Evolutionary conservation across 2,329 filamentous ascomycete genomes (phyloP).

Genomic region (Exserohilum turcica): DNA sequence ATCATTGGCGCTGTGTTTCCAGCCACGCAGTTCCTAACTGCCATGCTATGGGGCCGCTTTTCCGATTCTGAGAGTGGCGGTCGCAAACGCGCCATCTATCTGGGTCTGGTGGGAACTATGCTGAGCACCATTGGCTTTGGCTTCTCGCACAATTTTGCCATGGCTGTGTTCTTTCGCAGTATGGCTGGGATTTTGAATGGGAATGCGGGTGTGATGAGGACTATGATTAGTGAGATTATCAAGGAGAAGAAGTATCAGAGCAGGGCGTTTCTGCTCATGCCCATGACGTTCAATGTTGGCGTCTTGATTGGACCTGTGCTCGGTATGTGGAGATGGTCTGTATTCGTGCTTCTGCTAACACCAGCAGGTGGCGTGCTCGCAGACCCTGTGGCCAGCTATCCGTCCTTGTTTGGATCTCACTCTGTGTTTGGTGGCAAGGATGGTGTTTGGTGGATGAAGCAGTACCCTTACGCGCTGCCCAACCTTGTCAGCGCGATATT

Average conservation of each 20-base stretch:
- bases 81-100: constrained; percentile 76
- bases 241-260: constrained; percentile 67
- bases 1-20: constrained; percentile 80
- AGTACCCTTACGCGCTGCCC: constrained; percentile 72
- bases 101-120: constrained; percentile 74
- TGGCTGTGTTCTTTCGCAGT: constrained; percentile 68
- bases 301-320: constrained; percentile 54
- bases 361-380: constrained; percentile 68
- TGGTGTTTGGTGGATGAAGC: constrained; percentile 67
- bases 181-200: constrained; percentile 72
- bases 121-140: constrained; percentile 71
- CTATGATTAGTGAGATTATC: constrained; percentile 74
- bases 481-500: constrained; percentile 69
- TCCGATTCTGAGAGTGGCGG: constrained; percentile 67
- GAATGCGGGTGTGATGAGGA: constrained; percentile 75
- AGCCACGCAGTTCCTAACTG: constrained; percentile 79
- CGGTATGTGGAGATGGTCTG: constrained; percentile 22
- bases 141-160: constrained; percentile 66
- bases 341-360: constrained; percentile 18
- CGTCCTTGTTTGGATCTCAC: constrained; percentile 65
- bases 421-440: constrained; percentile 61
- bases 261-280: constrained; percentile 63
- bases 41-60: constrained; percentile 79
- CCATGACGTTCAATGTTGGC: constrained; percentile 70
- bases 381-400: constrained; percentile 67